Base-by-base conservation (phyloP, 306 rosid genomes). In the Sesbania bispinosa region DNA sequence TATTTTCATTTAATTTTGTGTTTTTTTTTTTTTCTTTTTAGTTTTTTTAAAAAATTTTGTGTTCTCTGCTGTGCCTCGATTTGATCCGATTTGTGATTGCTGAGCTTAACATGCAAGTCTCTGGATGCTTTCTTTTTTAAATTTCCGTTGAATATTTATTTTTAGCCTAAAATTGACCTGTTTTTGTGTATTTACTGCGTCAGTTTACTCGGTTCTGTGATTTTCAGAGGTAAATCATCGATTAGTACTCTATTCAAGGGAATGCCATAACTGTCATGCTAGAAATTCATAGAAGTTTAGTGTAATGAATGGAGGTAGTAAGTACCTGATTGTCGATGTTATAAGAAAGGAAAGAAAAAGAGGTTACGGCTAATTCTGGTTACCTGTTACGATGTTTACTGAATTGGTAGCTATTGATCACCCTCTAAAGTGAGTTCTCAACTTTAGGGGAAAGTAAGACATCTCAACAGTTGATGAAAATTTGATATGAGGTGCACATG, bases 51-150 rank as follows among this genome's bases (percentile, higher is more conserved):
- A 7, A 29, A 16, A 1, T n/a, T 27, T 58, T 11, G 11, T 6
- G 14, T 75, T 39, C 18, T 30, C 9, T 61, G 9, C 8, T 15
- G 36, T 39, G 0, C 21, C 21, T 59, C 20, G 66, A 19, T 62
- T 69, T 50, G 81, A 18, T 69, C 71, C 36, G 24, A 4, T 76
- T 55, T 43, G 16, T 52, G 32, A 18, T 59, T 45, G n/a, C 14
- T 39, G 30, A 26, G 36, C 58, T 41, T 8, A 26, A 15, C 10
- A 21, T 47, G 33, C 24, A 54, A 24, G 23, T 42, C 43, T 35
- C 38, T 8, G 18, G 2, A 2, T 11, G 47, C 2, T 16, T 41
- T 10, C 9, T 9, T 3, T 20, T 20, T 50, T 32, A 6, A 11
- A 14, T 50, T 67, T 10, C 7, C 27, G 19, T 15, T 23, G 13